Percentiles rank a stretch among this genome's conserved stretches.
Conservation (phyloP, 2,329 filamentous ascomycete genomes). For the Penicillium sp. region DNA sequence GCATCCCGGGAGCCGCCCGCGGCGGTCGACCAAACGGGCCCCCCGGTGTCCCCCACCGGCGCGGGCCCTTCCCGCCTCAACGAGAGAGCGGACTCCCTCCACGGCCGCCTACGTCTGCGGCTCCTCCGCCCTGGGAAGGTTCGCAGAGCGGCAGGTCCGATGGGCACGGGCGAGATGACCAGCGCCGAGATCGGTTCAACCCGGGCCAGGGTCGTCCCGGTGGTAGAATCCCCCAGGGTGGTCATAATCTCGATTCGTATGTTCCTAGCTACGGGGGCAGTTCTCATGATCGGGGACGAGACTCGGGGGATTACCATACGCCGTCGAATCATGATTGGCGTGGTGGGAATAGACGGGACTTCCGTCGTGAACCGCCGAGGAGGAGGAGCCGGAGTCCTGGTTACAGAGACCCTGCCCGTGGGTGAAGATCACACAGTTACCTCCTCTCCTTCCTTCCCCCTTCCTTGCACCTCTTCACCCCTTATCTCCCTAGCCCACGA, state of each 20-base stretch:
- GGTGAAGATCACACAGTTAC: conserved; percentile 9
- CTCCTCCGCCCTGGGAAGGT: conserved; percentile 33
- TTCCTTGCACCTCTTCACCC: too few relatives aligned
- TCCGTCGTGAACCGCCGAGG: conserved; percentile 32
- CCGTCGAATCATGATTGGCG: conserved; percentile 28
- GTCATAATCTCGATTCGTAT: conserved; percentile 38
- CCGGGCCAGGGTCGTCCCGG: conserved; percentile 26
- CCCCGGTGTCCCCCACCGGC: conserved; percentile 29
- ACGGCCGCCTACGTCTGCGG: conserved; percentile 36
- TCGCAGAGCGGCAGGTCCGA: conserved; percentile 31
- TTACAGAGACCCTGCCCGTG: conserved; percentile 30
- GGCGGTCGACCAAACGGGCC: conserved; percentile 31
- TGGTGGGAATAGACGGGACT: conserved; percentile 29
- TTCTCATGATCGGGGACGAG: conserved; percentile 28
- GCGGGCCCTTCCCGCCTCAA: conserved; percentile 29
- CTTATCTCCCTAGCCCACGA: too few relatives aligned
- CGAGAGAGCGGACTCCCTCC: conserved; percentile 41
- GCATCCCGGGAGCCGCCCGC: conserved; percentile 40
- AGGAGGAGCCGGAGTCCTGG: conserved; percentile 41
- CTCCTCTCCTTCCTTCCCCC: background rate
- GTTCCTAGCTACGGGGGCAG: conserved; percentile 37
- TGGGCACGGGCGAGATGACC: conserved; percentile 30
- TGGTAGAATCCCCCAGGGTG: conserved; percentile 24
- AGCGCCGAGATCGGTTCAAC: conserved; percentile 34
- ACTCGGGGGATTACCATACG: conserved; percentile 24